phyloP scores from a whole-genome alignment of 2,329 filamentous ascomycete species.

The Phyllosticta paracitricarpa region DNA sequence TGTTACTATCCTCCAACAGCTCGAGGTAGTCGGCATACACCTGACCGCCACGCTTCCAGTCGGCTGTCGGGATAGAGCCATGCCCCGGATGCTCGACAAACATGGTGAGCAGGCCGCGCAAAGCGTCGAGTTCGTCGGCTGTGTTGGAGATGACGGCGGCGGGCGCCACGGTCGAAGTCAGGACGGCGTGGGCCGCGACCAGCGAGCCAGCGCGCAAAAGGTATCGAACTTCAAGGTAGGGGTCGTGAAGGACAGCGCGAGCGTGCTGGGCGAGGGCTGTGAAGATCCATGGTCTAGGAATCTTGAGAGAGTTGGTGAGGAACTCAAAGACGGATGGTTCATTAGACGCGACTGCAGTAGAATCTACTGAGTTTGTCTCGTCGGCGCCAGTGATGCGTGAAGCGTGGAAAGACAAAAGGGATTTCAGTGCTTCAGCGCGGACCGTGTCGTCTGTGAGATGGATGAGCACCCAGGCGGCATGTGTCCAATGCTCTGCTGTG shows the following conservation, averaged over 20 bases:
- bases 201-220: slow-evolving; percentile 69
- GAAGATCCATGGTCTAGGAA: slow-evolving; percentile 75
- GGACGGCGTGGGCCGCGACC: slow-evolving; percentile 73
- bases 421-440: slow-evolving; percentile 33
- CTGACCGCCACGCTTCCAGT: slow-evolving; percentile 71
- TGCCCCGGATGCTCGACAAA: slow-evolving; percentile 40
- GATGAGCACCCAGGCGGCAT: slow-evolving; percentile 64
- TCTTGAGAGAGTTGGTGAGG: slow-evolving; percentile 17
- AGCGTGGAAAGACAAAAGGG: slow-evolving; percentile 5
- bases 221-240: slow-evolving; percentile 63
- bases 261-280: slow-evolving; percentile 77
- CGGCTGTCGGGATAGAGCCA: slow-evolving; percentile 40
- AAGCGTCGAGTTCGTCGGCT: slow-evolving; percentile 62
- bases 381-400: slow-evolving; percentile 5
- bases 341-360: background rate
- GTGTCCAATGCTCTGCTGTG: slow-evolving; percentile 25
- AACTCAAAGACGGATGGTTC: background rate
- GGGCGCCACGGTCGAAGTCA: slow-evolving; percentile 73
- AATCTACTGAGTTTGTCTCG: background rate
- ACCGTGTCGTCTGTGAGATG: slow-evolving; percentile 57
- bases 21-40: slow-evolving; percentile 61
- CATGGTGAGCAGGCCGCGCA: slow-evolving; percentile 59
- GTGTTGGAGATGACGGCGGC: slow-evolving; percentile 53
- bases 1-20: slow-evolving; percentile 31
- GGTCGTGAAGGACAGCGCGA: slow-evolving; percentile 60